These are phyloP conservation scores for Rhazya stricta DNA, from an alignment of 257 asterid genomes.

Conservation along the genomic window DNA sequence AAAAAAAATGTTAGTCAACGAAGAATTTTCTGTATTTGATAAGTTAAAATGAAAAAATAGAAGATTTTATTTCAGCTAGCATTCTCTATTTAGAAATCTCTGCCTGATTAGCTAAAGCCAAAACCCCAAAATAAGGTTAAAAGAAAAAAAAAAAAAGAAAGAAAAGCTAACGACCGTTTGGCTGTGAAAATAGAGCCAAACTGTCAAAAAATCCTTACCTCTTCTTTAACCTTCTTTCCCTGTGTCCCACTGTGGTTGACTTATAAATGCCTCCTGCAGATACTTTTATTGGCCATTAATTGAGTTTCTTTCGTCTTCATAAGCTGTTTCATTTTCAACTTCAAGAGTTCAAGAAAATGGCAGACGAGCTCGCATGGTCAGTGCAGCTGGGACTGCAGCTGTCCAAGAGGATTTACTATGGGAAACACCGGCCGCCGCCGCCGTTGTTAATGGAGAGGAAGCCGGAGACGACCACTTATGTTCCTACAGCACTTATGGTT, in stretches of 20 bases:
- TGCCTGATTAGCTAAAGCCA: no score
- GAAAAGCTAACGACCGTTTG: no score
- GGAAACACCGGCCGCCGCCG: constrained; percentile 37
- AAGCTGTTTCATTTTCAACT: not conserved
- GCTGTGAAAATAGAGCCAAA: no score
- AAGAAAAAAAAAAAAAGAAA: no score
- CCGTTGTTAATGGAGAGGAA: constrained; percentile 30
- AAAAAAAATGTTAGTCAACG: no score
- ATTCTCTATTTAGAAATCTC: no score
- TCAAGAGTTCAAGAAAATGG: constrained; percentile 34
- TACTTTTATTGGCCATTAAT: not conserved
- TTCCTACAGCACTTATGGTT: constrained; percentile 71
- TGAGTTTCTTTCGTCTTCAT: not conserved
- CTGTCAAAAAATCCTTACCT: no score
- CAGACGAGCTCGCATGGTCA: constrained; percentile 59
- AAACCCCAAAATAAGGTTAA: no score
- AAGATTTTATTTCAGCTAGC: no score
- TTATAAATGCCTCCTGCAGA: not conserved
- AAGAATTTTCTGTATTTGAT: no score
- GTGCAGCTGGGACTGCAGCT: constrained; percentile 64
- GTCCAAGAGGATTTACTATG: constrained; percentile 70
- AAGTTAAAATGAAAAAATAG: no score
- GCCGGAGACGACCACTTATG: constrained; percentile 25
- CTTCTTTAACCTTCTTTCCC: not conserved
- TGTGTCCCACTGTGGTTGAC: not conserved